Base-by-base conservation (phyloP, 768 basidiomycete genomes). In the Gloeophyllum trabeum region DNA sequence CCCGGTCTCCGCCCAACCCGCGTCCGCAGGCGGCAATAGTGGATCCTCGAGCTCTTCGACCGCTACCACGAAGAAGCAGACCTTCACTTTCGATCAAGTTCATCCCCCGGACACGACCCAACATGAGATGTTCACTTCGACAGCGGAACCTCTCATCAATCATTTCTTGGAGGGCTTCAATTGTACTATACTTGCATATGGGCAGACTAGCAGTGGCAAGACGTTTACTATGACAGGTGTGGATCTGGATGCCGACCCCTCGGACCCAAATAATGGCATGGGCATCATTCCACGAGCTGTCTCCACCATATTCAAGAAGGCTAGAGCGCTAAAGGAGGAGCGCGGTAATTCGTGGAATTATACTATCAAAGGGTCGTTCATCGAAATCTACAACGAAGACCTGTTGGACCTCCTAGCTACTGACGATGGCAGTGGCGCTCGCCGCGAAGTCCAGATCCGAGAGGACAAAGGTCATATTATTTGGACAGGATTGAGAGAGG, bases 341-440 rank as follows among this genome's bases (percentile, higher is more conserved):
- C 79, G 87, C 23, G 77, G 70, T 26, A 70, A 69, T 47, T 64
- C 77, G 32, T 94, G 86, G 89, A 82, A 71, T 45, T 91, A 69
- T 56, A 75, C 60, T 48, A 65, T 91, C 56, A 92, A 88, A 63
- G 86, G 86, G 40, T 91, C 88, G 19, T 99, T 94, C 67, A 81
- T 99, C 49, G 96, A 99, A 70, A 76, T 99, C 41, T 98, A 99
- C 65, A 98, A 99, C 62, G 96, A 99, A 65, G 96, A 99, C 64
- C 76, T 99, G 40, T 88, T 98, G 58, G 96, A 99, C 68, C 70
- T 99, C 40, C 70, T 99, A 41, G 79, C 79, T 43, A 66, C 79
- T 53, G 81, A 86, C 45, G 84, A 88, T 43, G 60, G 65, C 5
- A 67, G 63, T 24, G 79, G 74, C n/a, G 71, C 63, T 7, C 73